These are phyloP conservation scores for Zygosaccharomyces pseudobailii DNA, from an alignment of 1,139 yeast genomes.

Conservation along the genomic window DNA sequence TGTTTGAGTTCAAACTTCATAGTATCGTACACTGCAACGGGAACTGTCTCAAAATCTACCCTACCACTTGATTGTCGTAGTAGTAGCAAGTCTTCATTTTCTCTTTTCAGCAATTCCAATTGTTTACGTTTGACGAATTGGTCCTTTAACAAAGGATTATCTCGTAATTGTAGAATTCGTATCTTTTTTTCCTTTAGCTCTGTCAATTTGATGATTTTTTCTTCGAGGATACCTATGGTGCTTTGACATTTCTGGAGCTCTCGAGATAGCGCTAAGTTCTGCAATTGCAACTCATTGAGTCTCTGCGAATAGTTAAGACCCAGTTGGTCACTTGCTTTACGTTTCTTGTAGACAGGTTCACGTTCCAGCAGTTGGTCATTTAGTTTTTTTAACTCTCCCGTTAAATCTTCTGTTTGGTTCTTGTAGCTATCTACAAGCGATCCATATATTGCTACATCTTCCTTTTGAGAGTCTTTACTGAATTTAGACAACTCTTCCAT, in stretches of 20 bases:
- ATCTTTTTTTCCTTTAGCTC: conserved; percentile 39
- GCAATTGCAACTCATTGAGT: conserved; percentile 38
- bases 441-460: conserved; percentile 34
- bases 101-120: conserved; percentile 50
- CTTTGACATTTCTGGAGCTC: conserved; percentile 39
- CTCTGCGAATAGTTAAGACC: conserved; percentile 35
- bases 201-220: conserved; percentile 36
- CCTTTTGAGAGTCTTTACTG: conserved; percentile 12
- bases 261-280: conserved; percentile 41
- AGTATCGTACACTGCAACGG: conserved; percentile 62
- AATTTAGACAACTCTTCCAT: conserved; percentile 34
- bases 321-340: conserved; percentile 30
- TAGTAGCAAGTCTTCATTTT: conserved; percentile 52
- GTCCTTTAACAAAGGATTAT: conserved; percentile 63
- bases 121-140: conserved; percentile 57
- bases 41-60: conserved; percentile 38
- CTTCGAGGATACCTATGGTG: conserved; percentile 36
- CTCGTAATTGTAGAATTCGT: conserved; percentile 57
- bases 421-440: conserved; percentile 58
- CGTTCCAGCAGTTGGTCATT: conserved; percentile 31
- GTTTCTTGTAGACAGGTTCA: conserved; percentile 30
- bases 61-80: conserved; percentile 13
- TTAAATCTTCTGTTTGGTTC: conserved; percentile 45
- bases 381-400: conserved; percentile 35
- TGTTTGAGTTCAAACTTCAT: conserved; percentile 51